Evolutionary conservation across 257 asterid species (phyloP), one percentile per base, ranked within the genome.

Genomic region (Jasminum sambac): DNA sequence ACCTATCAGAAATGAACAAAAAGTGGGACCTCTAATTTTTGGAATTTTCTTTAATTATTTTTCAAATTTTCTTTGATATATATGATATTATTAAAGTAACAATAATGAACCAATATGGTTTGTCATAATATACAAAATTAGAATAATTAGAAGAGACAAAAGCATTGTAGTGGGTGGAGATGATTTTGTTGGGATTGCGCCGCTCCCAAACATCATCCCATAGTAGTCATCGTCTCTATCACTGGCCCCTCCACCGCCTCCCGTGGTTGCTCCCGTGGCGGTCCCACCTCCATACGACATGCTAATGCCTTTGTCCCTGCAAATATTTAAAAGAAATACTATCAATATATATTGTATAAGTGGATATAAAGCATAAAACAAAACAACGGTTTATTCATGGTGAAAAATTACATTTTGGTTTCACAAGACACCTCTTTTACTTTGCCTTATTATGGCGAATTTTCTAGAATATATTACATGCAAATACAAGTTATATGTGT

Each of bases 261-360:
- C 76, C 10, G 14, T 7, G 2, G 62, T 21, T 8, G 34, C 34
- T 5, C 62, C 62, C 68, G 78, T 71, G 66, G 75, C 76, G 50
- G 80, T 37, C 43, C 85, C 84, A 0, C 88, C 84, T 0, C 80
- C 80, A 21, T 69, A 70, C 21, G 82, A 63, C 12, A 80, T 52
- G 78, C 87, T 82, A 5, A 74, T 40, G 24, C 78, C 36, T 26
- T 57, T 78, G 64, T 76, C 84, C 78, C 88, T 83, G 76, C 63
- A 43, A 43, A 14, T 64, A 64, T 30, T 30, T 44, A 21, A 44
- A 10, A 50, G 38, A 65, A 72, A 63, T 72, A 38, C 55, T 24
- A 58, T 61, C 7, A 39, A 39, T 6, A 39, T 10, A 39, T 10
- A 5, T 39, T 8, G 9, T 6, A 7, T n/a, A n/a, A n/a, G n/a